Evolutionary conservation across 2,329 filamentous ascomycete species (phyloP).

Genomic region (Cytospora mali): DNA sequence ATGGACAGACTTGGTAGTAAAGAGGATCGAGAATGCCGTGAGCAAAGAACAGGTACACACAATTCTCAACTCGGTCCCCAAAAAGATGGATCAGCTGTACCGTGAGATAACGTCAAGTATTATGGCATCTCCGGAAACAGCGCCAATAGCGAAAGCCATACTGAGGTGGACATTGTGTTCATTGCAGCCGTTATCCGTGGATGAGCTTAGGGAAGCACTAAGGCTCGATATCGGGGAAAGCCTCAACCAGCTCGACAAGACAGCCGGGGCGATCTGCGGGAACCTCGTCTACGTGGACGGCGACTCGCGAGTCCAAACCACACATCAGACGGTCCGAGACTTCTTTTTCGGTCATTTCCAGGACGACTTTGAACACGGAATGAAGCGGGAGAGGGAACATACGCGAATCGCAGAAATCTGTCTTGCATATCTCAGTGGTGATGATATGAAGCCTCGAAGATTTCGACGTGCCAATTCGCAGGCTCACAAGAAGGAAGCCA

Average conservation of each 20-base stretch:
- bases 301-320: constrained; percentile 37
- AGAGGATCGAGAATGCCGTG: too few relatives aligned
- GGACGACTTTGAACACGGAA: constrained; percentile 37
- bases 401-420: constrained; percentile 39
- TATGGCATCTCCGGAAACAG: constrained; percentile 35
- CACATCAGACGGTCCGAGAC: constrained; percentile 43
- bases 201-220: constrained; percentile 41
- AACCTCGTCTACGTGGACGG: constrained; percentile 43
- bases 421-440: constrained; percentile 38
- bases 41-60: too few relatives aligned
- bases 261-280: constrained; percentile 38
- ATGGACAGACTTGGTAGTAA: too few relatives aligned
- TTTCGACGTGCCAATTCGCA: too few relatives aligned
- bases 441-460: constrained; percentile 41
- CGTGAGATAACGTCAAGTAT: constrained; percentile 36
- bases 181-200: constrained; percentile 37
- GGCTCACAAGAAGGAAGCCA: too few relatives aligned
- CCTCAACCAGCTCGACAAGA: constrained; percentile 34
- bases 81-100: constrained; percentile 42
- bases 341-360: constrained; percentile 34
- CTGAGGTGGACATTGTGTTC: constrained; percentile 42
- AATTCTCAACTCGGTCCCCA: constrained; percentile 38
- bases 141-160: constrained; percentile 39
- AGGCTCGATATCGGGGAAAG: constrained; percentile 38
- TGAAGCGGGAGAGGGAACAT: constrained; percentile 36